Conservation (phyloP, 2,329 filamentous ascomycete genomes). For the Stagonosporopsis vannaccii region DNA sequence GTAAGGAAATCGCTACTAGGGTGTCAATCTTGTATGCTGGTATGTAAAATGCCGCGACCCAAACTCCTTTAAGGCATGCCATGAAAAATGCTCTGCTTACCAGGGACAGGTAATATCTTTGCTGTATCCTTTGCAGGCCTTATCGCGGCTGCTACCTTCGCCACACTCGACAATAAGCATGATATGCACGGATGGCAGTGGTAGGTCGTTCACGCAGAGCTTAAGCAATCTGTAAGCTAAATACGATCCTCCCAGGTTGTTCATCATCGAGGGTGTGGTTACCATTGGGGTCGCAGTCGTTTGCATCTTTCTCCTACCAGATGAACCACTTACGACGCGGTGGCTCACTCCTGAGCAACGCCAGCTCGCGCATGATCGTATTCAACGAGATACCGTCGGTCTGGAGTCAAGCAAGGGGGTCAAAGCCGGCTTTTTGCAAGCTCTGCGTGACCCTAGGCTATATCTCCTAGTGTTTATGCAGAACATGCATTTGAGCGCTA, state of each 20-base stretch:
- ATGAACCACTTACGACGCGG: constrained; percentile 46
- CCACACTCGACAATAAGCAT: constrained; percentile 25
- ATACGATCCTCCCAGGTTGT: constrained; percentile 13
- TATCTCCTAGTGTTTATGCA: constrained; percentile 64
- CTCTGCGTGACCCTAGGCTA: constrained; percentile 58
- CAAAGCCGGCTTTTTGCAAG: constrained; percentile 59
- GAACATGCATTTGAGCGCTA: constrained; percentile 59
- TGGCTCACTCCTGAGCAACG: constrained; percentile 57
- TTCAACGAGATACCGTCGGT: constrained; percentile 58
- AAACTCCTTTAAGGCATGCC: too few species aligned
- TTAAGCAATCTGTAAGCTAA: not conserved
- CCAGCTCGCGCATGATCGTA: constrained; percentile 41
- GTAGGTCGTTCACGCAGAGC: not conserved
- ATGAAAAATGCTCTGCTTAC: too few species aligned
- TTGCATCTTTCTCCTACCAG: constrained; percentile 51
- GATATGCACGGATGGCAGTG: constrained; percentile 30
- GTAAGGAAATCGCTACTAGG: constrained; percentile 51
- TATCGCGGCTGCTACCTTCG: constrained; percentile 27
- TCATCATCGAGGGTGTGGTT: constrained; percentile 36
- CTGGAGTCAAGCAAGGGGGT: constrained; percentile 53
- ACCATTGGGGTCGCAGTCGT: constrained; percentile 39
- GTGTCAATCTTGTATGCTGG: constrained; percentile 20
- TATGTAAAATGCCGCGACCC: not conserved
- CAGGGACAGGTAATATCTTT: constrained; percentile 19
- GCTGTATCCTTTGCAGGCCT: constrained; percentile 24